A percentile compares a stretch with the other conserved stretches of the same genome.
These are phyloP conservation scores for Carex parvula DNA, from an alignment of 176 grass and related monocot species.

Conservation along the genomic window DNA sequence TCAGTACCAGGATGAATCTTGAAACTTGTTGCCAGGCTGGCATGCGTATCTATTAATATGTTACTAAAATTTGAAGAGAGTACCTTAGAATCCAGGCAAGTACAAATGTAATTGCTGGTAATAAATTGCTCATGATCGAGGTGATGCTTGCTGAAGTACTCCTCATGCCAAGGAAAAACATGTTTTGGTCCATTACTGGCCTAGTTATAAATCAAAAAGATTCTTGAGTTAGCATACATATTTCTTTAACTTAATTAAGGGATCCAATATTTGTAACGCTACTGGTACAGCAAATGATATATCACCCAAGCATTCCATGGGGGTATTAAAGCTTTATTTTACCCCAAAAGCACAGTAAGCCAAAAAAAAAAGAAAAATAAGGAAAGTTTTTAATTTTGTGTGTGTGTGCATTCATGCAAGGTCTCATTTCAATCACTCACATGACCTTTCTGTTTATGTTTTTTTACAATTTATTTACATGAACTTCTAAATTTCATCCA, in stretches of 20 bases:
- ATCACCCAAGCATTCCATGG: not conserved
- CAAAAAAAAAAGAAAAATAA: not conserved
- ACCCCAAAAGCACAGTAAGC: not conserved
- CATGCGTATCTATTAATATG: not conserved
- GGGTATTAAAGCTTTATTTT: not conserved
- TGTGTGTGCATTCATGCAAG: not conserved
- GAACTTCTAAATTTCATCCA: constrained; percentile 8
- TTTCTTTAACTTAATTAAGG: not conserved
- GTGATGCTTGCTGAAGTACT: constrained; percentile 29
- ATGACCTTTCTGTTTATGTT: not conserved
- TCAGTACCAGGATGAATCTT: not conserved
- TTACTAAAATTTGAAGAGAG: not conserved
- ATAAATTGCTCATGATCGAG: constrained; percentile 24
- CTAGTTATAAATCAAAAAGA: constrained; percentile 14
- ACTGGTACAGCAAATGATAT: not conserved
- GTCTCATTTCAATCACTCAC: not conserved
- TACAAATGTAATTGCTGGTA: constrained; percentile 30
- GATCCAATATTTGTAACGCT: not conserved
- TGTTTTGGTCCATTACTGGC: constrained; percentile 34
- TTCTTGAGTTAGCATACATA: constrained; percentile 6
- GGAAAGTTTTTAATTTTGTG: not conserved
- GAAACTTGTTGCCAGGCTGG: not conserved
- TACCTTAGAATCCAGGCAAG: constrained; percentile 23
- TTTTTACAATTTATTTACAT: not conserved
- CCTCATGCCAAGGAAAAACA: constrained; percentile 33